Conservation (phyloP, 1,139 yeast genomes). For the Saccharomycopsis phalli region DNA sequence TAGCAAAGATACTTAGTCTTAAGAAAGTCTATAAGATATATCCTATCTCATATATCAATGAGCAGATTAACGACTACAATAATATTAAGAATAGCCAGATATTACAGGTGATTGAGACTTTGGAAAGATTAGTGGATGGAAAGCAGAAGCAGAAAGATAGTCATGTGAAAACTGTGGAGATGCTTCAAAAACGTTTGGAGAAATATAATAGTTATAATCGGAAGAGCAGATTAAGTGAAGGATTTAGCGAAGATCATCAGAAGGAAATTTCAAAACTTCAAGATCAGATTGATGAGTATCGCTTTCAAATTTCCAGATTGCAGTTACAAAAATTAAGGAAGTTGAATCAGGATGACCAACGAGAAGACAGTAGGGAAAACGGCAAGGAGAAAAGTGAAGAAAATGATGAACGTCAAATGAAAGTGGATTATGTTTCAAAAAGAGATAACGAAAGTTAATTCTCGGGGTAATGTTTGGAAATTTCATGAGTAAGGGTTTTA, state of each 20-base stretch:
- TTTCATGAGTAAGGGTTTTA: too few species aligned
- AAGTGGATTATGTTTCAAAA: too few species aligned
- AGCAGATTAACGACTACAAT: constrained; percentile 19
- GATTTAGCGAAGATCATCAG: constrained; percentile 8
- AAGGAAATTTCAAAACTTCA: constrained; percentile 12
- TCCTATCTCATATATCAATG: constrained; percentile 18
- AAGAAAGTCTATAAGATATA: constrained; percentile 19
- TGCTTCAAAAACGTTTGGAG: constrained; percentile 15
- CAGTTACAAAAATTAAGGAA: constrained; percentile 13
- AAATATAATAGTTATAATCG: constrained; percentile 13
- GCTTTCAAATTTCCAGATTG: constrained; percentile 17
- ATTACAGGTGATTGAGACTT: constrained; percentile 15
- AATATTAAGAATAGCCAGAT: constrained; percentile 16
- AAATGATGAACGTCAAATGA: too few species aligned
- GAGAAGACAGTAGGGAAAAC: too few species aligned
- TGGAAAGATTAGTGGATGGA: constrained; percentile 15
- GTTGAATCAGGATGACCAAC: too few species aligned
- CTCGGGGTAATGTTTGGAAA: too few species aligned
- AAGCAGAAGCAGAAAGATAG: constrained; percentile 17
- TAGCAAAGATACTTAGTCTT: constrained; percentile 11
- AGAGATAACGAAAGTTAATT: too few species aligned
- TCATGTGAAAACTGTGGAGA: constrained; percentile 11
- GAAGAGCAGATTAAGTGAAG: not conserved
- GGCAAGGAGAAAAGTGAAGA: too few species aligned
- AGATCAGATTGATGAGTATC: constrained; percentile 11